Percentiles rank a stretch among this genome's conserved stretches.
phyloP scores from a whole-genome alignment of 176 grass and related monocot species.

The Raddia distichophylla region DNA sequence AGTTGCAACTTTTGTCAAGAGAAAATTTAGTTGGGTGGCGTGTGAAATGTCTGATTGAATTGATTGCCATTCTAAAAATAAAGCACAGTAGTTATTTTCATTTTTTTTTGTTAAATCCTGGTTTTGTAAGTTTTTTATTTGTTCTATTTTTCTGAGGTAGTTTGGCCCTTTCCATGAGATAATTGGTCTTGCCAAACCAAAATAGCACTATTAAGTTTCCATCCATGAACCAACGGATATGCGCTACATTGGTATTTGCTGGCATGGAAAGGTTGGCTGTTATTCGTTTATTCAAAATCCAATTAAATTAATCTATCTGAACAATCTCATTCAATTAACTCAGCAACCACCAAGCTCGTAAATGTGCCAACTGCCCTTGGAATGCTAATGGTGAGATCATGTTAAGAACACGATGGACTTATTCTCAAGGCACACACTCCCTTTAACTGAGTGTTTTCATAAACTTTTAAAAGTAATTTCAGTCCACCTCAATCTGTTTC shows the following conservation, averaged over 20 bases:
- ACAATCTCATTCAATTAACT: not conserved
- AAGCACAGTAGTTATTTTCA: not conserved
- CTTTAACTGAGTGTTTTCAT: not conserved
- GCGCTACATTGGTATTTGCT: not conserved
- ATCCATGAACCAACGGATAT: conserved; percentile 11
- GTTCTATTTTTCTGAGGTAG: not conserved
- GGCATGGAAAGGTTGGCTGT: not conserved
- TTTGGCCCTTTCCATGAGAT: not conserved
- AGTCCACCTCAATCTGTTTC: not conserved
- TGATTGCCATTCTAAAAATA: not conserved
- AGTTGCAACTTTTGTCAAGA: not conserved
- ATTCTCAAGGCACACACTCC: not conserved
- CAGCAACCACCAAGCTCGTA: not conserved
- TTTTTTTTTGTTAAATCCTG: not conserved
- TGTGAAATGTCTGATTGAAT: not conserved
- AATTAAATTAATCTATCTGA: not conserved
- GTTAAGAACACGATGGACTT: not conserved
- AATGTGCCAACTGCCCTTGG: not conserved
- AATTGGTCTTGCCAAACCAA: not conserved
- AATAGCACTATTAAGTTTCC: not conserved
- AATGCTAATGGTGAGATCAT: not conserved
- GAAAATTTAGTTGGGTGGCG: conserved; percentile 1
- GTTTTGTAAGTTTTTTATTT: not conserved
- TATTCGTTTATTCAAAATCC: not conserved
- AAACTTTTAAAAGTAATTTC: not conserved